Base-by-base conservation (phyloP, 2,329 filamentous ascomycete genomes). In the Cyanodermella asteris region DNA sequence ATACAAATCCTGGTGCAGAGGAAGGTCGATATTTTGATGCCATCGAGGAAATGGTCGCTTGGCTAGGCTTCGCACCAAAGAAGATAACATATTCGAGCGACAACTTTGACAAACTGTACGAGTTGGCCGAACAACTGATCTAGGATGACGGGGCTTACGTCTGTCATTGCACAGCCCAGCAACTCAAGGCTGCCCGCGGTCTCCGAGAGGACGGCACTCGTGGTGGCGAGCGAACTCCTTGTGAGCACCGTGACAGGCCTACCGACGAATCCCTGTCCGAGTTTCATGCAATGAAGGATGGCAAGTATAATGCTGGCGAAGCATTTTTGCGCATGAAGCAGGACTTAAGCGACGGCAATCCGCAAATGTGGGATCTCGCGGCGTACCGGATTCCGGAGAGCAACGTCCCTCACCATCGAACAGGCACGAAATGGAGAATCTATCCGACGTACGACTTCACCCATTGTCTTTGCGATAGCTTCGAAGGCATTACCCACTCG, bases 381-480 rank as follows among this genome's bases (percentile, higher is more conserved):
- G 84, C 84, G 10, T 94, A 91, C 49, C 69, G 84, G 31, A 72
- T 94, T 28, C 61, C 80, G 39, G 69, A 76, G 20, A 51, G 64
- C 29, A 59, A 58, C 21, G 28, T 33, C 38, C 55, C 55, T 21
- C 80, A 91, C 44, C 69, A 78, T 47, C 65, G 77, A 18, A 91
- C 82, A 0, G 78, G 76, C 16, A 56, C 64, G 34, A 69, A 73
- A 42, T 94, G 82, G 81, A 73, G 70, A 47, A 91, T 93, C 34
- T 93, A 91, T 45, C 87, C 87, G 0, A 90, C 84, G 0, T 93
- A 93, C 42, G 82, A 91, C 46, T 90, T 90, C 44, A 75, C 74
- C 0, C 78, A 90, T 53, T 91, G 77, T 46, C 57, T 93, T 13
- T 84, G 77, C 39, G 87, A 94, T 59, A 82, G 76, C 36, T 78